Evolutionary conservation across 1,139 yeast species (phyloP).

Genomic region (Pichia sp.): DNA sequence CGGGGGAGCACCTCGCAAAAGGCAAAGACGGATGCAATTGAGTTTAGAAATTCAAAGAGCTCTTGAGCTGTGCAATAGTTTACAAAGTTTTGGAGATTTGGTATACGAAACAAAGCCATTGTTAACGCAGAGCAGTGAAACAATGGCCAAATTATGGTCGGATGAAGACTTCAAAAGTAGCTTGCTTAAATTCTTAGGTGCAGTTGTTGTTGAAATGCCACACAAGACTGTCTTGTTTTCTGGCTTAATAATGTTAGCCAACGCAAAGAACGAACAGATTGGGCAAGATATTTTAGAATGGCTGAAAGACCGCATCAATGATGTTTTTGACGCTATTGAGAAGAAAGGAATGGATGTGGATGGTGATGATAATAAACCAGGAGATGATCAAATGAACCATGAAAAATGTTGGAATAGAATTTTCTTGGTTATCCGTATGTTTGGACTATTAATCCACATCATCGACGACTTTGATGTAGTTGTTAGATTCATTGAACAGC

Average conservation of each 20-base stretch:
- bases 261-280: slow-evolving; percentile 59
- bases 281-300: slow-evolving; percentile 36
- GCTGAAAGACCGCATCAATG: slow-evolving; percentile 51
- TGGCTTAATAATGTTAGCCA: slow-evolving; percentile 65
- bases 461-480: slow-evolving; percentile 43
- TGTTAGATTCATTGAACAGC: slow-evolving; percentile 47
- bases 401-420: slow-evolving; percentile 70
- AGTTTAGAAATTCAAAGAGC: slow-evolving; percentile 24
- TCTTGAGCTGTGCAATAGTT: slow-evolving; percentile 37
- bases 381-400: slow-evolving; percentile 25
- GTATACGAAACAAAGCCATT: slow-evolving; percentile 14
- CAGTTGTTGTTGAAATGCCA: slow-evolving; percentile 82
- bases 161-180: slow-evolving; percentile 54
- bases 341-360: slow-evolving; percentile 48
- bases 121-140: slow-evolving; percentile 13
- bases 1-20: slow-evolving; percentile 7
- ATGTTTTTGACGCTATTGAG: slow-evolving; percentile 59
- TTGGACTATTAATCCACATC: slow-evolving; percentile 61
- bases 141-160: slow-evolving; percentile 18
- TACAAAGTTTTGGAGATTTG: slow-evolving; percentile 64
- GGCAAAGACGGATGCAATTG: slow-evolving; percentile 14
- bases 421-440: slow-evolving; percentile 66
- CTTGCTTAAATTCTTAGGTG: slow-evolving; percentile 47
- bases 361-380: slow-evolving; percentile 9
- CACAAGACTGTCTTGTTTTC: slow-evolving; percentile 75